Base-by-base conservation (phyloP, 2,329 filamentous ascomycete genomes). In the Ophiostoma sp. region DNA sequence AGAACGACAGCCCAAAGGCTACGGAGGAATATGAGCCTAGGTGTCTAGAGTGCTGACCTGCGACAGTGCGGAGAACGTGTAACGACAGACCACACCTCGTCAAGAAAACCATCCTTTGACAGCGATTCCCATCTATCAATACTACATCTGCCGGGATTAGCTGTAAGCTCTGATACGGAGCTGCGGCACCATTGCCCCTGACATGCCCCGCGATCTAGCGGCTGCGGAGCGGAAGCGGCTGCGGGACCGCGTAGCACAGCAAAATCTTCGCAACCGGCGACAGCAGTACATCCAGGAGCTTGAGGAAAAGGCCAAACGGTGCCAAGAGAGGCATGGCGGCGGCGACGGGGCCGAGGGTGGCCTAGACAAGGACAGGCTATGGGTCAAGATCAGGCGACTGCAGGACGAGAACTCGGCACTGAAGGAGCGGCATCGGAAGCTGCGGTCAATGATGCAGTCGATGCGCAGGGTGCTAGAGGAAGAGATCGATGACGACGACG, bases 251-350 rank as follows among this genome's bases (percentile, higher is more conserved):
- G 66, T 69, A 4, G 68, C 68, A 9, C 62, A 67, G 66, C 66
- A 69, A 38, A 69, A 67, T 52, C 68, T 69, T 16, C 66, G 68
- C 44, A 65, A 67, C 62, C 66, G 66, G 12, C 49, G 68, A 18
- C 66, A 67, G n/a, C 62, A 64, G 41, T 52, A 67, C 44, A 69
- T 66, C 8, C 47, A 69, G 36, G 44, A 47, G 1, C 63, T 69
- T 7, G 68, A 69, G 38, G 36, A 69, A 12, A 52, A 67, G 42
- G 68, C 66, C n/a, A 62, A 62, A 36, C 52, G 60, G 41, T 69
- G 68, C 38, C 60, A 58, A 9, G 68, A 65, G 52, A 8, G 60
- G 47, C 68, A 69, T 12, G 55, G 42, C 14, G 55, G 44, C 3
- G 64, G 60, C 18, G 40, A 49, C 18, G 55, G 38, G 9, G 55